Evolutionary conservation across 2,329 filamentous ascomycete genomes (phyloP), one percentile per base, ranked within the genome.

Genomic region (Colletotrichum spaethianum): DNA sequence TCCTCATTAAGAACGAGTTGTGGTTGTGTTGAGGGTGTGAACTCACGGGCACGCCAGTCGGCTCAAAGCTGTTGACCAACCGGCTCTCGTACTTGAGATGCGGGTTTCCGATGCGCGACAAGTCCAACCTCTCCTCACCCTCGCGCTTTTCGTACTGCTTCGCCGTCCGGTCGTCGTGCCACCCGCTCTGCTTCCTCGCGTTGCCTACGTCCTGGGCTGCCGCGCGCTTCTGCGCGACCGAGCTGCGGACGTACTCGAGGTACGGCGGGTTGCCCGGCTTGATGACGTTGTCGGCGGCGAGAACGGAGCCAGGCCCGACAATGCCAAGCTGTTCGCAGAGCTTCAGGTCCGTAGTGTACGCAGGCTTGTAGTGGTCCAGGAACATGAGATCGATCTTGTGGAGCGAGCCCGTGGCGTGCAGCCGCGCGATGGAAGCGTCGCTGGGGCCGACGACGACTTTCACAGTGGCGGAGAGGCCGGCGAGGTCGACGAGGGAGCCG

Each of bases 361-460:
- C 89, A 0, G 92, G 92, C 81, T 96, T 95, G 81, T 92, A 92
- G 80, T 96, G 94, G 77, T 96, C 94, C 44, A 96, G 83, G 80
- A 96, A 96, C 80, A 95, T 84, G 48, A 95, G 82, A 76, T 94
- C 93, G 72, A 95, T 89, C 56, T 87, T 85, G 31, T 84, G 81
- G 31, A 95, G 79, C 5, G 79, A 77, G 0, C 90, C 90, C 3
- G 84, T 80, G 1, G 82, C 77, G 73, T 90, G 85, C 5, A 96
- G 84, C 6, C 89, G 87, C 60, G 87, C 85, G 56, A 96, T 85
- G 0, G 90, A 91, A n/a, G 86, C 85, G 71, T 92, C 89, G 74
- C 92, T 93, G 4, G 90, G 86, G 4, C 93, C 94, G 31, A 95
- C 88, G 26, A 94, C 79, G 11, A 96, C 90, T 74, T 89, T 89